Conservation (phyloP, 176 grass and related monocot genomes). For the Thalia dealbata region DNA sequence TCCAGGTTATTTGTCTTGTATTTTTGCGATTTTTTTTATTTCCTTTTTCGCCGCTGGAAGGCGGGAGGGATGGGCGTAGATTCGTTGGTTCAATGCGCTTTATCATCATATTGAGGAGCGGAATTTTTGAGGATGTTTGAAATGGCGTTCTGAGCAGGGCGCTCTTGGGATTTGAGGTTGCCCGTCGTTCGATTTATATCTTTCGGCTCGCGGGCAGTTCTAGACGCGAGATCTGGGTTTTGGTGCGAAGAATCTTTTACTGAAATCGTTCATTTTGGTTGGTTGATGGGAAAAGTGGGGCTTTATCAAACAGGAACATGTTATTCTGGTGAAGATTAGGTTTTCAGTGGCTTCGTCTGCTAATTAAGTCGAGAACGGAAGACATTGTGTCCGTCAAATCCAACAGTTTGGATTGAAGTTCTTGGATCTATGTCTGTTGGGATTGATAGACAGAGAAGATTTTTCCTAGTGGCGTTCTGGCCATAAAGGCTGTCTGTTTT, state of each 20-base stretch:
- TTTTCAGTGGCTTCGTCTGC: not conserved
- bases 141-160: not conserved
- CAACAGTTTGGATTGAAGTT: not conserved
- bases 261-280: not conserved
- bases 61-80: not conserved
- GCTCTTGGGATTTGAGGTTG: not conserved
- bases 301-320: not conserved
- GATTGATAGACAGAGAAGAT: not conserved
- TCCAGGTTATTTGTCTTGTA: not conserved
- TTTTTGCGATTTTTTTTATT: not conserved
- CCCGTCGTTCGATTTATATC: not conserved
- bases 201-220: not conserved
- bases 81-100: not conserved
- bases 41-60: not conserved
- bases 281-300: not conserved
- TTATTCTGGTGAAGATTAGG: not conserved
- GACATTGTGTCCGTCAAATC: not conserved
- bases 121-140: not conserved
- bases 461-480: not conserved
- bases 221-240: not conserved
- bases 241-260: not conserved
- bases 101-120: not conserved
- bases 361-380: not conserved
- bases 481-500: not conserved
- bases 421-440: not conserved